Evolutionary conservation across 345 rosid genomes (phyloP), one percentile per base, ranked within the genome.

Genomic region (Firmiana major): DNA sequence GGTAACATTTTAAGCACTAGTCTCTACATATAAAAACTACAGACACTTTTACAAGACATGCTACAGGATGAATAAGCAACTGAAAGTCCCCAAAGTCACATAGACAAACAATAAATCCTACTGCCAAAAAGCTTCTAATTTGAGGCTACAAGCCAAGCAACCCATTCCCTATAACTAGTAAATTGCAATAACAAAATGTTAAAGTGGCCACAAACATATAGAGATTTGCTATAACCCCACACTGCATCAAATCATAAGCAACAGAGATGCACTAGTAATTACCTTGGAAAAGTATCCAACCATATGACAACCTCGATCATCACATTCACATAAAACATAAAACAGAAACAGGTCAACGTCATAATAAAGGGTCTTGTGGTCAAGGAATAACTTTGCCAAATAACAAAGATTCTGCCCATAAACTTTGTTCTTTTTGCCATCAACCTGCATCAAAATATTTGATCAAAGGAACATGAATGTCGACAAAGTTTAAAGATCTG

Each of bases 231-330:
- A 19, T 53, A 48, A 15, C 22, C 22, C 19, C 45, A 16, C 65
- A 65, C 31, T 48, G 13, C 53, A 13, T 38, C 60, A 62, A 31
- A 62, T 34, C 17, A 26, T 45, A 70, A 75, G 54, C 42, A 65
- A 40, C 46, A 72, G 34, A 38, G 64, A 63, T 26, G 62, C n/a
- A 64, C 19, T n/a, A 34, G 36, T 49, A 75, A 54, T 83, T 83
- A 92, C 99, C 99, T 96, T 96, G 70, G 99, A 96, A 77, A 92
- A 96, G 83, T 96, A 96, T 75, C 99, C 99, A 83, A 94, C 98
- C 98, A 94, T 96, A 88, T 96, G 99, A 88, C 99, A 96, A 75
- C 99, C 99, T 40, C 99, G 94, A 84, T 96, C 99, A 84, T 96
- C 99, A 76, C 98, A 96, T 86, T 96, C 99, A 22, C 98, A 96